Base-by-base conservation (phyloP, 805 yeast species). In the Yamadazyma sp. region DNA sequence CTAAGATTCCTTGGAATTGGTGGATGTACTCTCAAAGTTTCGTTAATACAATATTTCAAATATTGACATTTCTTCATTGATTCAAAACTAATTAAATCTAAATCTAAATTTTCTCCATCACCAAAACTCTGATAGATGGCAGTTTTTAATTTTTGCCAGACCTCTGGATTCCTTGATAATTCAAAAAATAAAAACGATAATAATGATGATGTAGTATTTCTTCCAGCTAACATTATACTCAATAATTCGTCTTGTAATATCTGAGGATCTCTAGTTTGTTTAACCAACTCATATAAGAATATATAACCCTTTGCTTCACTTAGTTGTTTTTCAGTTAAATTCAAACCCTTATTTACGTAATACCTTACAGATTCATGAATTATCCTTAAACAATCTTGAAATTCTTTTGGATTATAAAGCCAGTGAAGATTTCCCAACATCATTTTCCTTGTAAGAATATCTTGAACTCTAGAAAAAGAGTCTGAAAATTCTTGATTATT, bases 191-290 rank as follows among this genome's bases (percentile, higher is more conserved):
- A 37, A 22, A 54, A 59, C 2, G 63, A 54, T 28, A 62, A 48
- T 15, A 62, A 47, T 19, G 60, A 50, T 3, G 66, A 64, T 6
- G 69, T 62, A 18, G 69, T 62, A 30, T 58, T 59, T 47, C 67
- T 49, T 7, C 66, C 69, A 4, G 69, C 69, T 14, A 65, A 39
- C 50, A 65, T 52, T 22, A 65, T 65, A 44, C 62, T 62, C 43
- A 65, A 55, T 37, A 60, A 49, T 42, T 65, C 69, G 44, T 63
- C 69, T 36, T 59, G 60, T 35, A 65, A 52, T 3, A 57, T 52
- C 39, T 50, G 51, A 7, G 67, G 63, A 39, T 65, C 54, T 42
- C 59, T 55, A 6, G 70, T 65, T 33, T 60, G 54, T 44, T 65
- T 63, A 23, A 53, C 69, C 42, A 64, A 49, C 36, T 64, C 70